A percentile compares a stretch with the other conserved stretches of the same genome.
Evolutionary conservation across 495 filamentous ascomycete genomes (phyloP).

Genomic region (Xylaria curta): DNA sequence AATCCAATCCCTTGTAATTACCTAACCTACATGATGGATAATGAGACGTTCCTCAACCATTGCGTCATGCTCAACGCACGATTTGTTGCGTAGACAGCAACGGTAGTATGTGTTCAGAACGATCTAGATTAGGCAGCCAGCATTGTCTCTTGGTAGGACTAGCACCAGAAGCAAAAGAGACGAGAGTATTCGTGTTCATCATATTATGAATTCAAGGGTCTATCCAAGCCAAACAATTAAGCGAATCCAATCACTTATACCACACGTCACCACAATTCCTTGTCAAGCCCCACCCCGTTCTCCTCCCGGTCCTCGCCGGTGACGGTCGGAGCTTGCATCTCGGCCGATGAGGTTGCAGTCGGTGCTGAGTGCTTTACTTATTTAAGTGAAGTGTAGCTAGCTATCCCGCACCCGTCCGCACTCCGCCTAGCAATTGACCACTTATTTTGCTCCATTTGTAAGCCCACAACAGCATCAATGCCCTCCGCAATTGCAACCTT

Average conservation of each 20-base stretch:
- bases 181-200: neutral
- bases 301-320: neutral
- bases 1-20: neutral
- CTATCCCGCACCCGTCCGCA: slow-evolving; percentile 5
- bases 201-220: neutral
- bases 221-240: neutral
- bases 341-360: slow-evolving; percentile 12
- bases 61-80: neutral
- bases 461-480: neutral
- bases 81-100: neutral
- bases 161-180: neutral
- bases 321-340: neutral
- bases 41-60: slow-evolving; percentile 1
- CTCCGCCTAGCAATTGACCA: neutral
- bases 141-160: neutral
- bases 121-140: neutral
- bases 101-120: neutral
- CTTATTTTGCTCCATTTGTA: neutral
- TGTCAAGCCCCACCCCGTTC: neutral
- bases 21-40: neutral
- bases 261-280: neutral
- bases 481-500: neutral
- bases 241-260: slow-evolving; percentile 6
- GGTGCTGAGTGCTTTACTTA: neutral
- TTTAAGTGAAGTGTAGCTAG: neutral